phyloP scores from a whole-genome alignment of 225 moss, liverwort and hornwort genomes.

The Pseudisothecium myosuroides region DNA sequence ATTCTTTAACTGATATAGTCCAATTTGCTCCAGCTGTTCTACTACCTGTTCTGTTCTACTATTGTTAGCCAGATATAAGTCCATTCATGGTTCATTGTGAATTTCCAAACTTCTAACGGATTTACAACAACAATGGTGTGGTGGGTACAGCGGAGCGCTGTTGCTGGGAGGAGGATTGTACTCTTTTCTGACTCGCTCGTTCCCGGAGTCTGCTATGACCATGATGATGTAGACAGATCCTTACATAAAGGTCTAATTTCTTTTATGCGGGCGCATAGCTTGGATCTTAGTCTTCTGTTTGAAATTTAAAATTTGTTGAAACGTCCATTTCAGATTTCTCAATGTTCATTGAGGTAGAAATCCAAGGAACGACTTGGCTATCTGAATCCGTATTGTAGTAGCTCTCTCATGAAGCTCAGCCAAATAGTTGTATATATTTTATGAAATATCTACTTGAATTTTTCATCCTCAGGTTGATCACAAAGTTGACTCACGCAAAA shows the following conservation, averaged over 20 bases:
- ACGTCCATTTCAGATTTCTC: not conserved
- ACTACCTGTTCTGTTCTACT: not conserved
- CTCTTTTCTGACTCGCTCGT: constrained; percentile 65
- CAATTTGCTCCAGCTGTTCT: not conserved
- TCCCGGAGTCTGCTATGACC: constrained; percentile 66
- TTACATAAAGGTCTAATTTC: not conserved
- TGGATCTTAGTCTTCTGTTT: not conserved
- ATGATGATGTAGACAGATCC: constrained; percentile 48
- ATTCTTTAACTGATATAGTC: not conserved
- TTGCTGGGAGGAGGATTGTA: constrained; percentile 87
- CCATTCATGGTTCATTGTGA: not conserved
- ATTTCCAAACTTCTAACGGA: not conserved
- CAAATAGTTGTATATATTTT: not conserved
- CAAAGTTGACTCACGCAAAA: not conserved
- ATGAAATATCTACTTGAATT: not conserved
- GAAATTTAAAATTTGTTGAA: not conserved
- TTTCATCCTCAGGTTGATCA: not conserved
- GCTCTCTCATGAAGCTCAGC: not conserved
- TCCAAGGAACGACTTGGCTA: not conserved
- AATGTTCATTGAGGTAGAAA: not conserved
- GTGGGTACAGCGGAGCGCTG: constrained; percentile 72
- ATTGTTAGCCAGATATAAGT: not conserved
- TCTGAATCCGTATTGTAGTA: not conserved
- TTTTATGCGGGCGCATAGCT: not conserved
- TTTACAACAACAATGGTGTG: not conserved